Evolutionary conservation across 1,284 basidiomycete species (phyloP), one percentile per base, ranked within the genome.

Genomic region (Boletus subluridellus): DNA sequence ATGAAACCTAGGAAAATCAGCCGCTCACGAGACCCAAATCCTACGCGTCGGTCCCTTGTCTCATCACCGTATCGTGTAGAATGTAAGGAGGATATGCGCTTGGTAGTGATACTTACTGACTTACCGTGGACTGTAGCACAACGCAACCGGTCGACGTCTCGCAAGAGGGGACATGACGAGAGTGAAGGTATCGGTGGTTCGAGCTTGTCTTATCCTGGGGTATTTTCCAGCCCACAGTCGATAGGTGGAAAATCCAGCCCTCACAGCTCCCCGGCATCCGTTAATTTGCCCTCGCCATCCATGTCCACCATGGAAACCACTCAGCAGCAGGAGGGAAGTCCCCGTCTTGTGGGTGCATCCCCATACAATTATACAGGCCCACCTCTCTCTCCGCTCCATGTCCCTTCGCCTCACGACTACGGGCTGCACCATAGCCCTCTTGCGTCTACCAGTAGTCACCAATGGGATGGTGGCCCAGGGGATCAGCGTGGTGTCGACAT

Each of bases 181-280:
- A 78, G 79, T 45, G 82, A 84, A 53, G 73, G 70, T 54, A 59
- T 77, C 52, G 61, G 76, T 72, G 69, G 74, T 41, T 68, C 77
- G 26, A 65, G 60, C 37, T 49, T 76, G 50, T 53, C 61, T 24
- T 82, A 77, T 63, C 80, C 82, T 62, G 80, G 80, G 41, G 77
- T 78, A 37, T 83, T 84, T 63, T 76, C 81, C 4, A 82, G 80
- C 58, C 82, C 84, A 15, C 76, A 75, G 7, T 72, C 79, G n/a
- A 69, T 73, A n/a, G 71, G 70, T 35, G 69, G 72, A 37, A 78
- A 73, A 55, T 68, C 78, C 32, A 89, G 86, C 66, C 77, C 83
- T n/a, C 86, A 89, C 64, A 85, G 87, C 66, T 90, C 88, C 17
- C 87, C 89, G 1, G 82, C 82, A 7, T 90, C 87, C n/a, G 81